These are phyloP conservation scores for Salix viminalis DNA, from an alignment of 345 rosid genomes.

Conservation along the genomic window DNA sequence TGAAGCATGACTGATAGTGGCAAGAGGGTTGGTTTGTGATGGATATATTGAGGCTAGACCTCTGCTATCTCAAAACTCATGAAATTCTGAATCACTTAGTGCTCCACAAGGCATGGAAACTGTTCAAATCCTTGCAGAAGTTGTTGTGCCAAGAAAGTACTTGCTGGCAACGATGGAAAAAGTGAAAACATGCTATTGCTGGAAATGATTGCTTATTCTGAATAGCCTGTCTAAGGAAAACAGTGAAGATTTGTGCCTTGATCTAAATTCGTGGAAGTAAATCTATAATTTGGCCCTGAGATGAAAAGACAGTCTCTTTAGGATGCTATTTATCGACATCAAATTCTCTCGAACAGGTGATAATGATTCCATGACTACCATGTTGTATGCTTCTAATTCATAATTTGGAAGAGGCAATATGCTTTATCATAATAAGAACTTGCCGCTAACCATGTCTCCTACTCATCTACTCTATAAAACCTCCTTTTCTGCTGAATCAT, in stretches of 20 bases:
- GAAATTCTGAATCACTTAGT: background rate
- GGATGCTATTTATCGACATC: background rate
- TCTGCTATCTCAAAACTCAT: background rate
- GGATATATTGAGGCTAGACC: background rate
- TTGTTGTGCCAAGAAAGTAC: background rate
- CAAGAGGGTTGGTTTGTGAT: no score
- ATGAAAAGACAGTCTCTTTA: background rate
- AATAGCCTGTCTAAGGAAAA: background rate
- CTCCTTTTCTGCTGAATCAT: background rate
- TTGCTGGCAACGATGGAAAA: background rate
- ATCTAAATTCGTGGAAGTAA: background rate
- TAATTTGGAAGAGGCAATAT: background rate
- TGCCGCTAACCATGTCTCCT: background rate
- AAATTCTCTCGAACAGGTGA: background rate
- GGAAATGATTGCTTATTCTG: background rate
- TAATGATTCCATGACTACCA: background rate
- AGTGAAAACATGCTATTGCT: background rate
- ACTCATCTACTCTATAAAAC: no score
- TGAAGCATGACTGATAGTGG: background rate
- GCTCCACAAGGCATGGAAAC: background rate
- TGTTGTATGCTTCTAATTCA: background rate
- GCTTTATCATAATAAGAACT: background rate
- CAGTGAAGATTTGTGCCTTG: background rate
- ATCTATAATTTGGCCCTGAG: background rate
- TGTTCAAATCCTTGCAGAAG: background rate